These are phyloP conservation scores for Pythium utonaiense DNA, from an alignment of 352 stramenopile genomes.

Conservation along the genomic window DNA sequence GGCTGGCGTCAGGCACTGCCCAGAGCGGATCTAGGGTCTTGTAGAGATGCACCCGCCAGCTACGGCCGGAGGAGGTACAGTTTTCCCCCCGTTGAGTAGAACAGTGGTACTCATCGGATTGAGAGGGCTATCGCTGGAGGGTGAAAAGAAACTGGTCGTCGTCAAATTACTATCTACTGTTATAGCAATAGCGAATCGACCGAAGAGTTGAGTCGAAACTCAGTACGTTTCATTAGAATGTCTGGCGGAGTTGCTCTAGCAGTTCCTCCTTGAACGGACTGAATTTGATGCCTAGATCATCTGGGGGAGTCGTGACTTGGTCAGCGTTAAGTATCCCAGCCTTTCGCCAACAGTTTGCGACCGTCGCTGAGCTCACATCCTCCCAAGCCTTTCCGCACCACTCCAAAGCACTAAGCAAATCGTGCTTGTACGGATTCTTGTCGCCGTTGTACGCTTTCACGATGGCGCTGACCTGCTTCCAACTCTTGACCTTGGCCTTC, in stretches of 20 bases:
- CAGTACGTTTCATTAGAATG: no score
- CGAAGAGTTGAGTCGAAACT: no score
- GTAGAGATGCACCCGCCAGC: conserved; percentile 24
- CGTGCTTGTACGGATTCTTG: neutral
- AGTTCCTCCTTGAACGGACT: neutral
- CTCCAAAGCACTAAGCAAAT: neutral
- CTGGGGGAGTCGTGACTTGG: neutral
- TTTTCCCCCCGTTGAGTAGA: no score
- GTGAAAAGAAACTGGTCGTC: no score
- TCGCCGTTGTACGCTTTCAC: neutral
- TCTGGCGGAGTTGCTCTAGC: no score
- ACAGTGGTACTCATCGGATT: no score
- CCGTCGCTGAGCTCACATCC: neutral
- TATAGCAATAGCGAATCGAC: no score
- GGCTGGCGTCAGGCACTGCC: conserved; percentile 17
- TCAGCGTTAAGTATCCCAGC: neutral
- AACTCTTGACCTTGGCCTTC: neutral
- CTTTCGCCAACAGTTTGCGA: neutral
- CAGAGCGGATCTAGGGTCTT: conserved; percentile 23
- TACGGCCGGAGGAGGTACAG: no score
- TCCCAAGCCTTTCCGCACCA: neutral
- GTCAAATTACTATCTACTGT: no score
- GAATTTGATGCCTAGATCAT: neutral
- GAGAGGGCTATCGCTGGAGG: no score
- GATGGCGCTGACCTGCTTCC: neutral